Conservation (phyloP, 768 basidiomycete species). For the Boletellus emodensis region DNA sequence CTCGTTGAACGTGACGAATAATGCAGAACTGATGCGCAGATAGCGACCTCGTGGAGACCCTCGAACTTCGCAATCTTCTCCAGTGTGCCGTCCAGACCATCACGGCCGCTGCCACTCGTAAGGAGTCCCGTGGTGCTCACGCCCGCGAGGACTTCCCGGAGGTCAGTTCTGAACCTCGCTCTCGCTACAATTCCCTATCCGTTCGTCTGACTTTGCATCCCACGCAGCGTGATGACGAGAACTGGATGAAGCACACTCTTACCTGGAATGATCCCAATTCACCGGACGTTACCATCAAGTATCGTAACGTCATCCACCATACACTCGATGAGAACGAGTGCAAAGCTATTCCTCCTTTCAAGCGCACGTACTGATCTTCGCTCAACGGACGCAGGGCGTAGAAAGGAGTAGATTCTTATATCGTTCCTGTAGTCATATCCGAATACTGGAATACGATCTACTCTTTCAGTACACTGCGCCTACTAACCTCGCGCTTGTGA, state of each 20-base stretch:
- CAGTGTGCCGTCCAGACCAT: constrained; percentile 97
- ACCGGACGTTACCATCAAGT: constrained; percentile 85
- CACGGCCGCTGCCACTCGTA: constrained; percentile 85
- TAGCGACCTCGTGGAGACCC: constrained; percentile 94
- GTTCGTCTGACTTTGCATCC: constrained; percentile 1
- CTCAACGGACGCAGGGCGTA: neutral
- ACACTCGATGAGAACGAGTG: constrained; percentile 97
- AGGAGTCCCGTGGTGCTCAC: constrained; percentile 97
- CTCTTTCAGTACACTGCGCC: neutral
- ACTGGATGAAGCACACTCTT: constrained; percentile 95
- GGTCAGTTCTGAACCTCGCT: constrained; percentile 37
- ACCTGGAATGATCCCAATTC: constrained; percentile 78
- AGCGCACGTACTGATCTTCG: constrained; percentile 74
- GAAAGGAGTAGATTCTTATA: constrained; percentile 6
- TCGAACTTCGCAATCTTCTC: constrained; percentile 93
- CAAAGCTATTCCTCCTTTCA: constrained; percentile 96
- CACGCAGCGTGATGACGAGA: constrained; percentile 79
- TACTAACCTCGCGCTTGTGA: too few species aligned
- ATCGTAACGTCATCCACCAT: constrained; percentile 77
- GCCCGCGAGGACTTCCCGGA: constrained; percentile 99
- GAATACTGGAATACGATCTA: constrained; percentile 11
- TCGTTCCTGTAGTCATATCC: constrained; percentile 6
- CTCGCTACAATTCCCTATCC: neutral
- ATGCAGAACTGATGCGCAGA: constrained; percentile 6
- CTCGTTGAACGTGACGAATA: neutral